Evolutionary conservation across 2,329 filamentous ascomycete genomes (phyloP).

Genomic region (Microdochium trichocladiopsis): DNA sequence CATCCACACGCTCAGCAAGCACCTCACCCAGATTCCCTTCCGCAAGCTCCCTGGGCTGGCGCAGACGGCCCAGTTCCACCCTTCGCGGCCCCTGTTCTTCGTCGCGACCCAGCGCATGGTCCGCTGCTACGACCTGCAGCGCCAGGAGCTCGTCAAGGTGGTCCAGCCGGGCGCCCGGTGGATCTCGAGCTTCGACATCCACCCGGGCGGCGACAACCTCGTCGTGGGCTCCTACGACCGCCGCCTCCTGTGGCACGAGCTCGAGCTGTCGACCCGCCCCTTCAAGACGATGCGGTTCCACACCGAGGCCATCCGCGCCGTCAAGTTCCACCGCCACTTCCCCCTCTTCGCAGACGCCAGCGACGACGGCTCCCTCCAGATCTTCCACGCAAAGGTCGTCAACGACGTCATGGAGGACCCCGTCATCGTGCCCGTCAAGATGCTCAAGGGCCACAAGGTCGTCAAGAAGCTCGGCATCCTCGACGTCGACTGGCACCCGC

Average conservation of each 20-base stretch:
- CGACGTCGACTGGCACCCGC: constrained; percentile 93
- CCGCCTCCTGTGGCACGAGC: constrained; percentile 90
- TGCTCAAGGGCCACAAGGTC: constrained; percentile 83
- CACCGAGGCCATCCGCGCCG: constrained; percentile 80
- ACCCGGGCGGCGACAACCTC: constrained; percentile 87
- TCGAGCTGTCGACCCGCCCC: constrained; percentile 81
- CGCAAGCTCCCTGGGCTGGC: constrained; percentile 65
- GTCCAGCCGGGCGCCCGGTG: constrained; percentile 86
- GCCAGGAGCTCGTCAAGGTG: constrained; percentile 86
- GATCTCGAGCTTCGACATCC: constrained; percentile 92
- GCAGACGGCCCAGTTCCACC: constrained; percentile 91
- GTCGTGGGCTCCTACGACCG: constrained; percentile 94
- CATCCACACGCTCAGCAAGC: constrained; percentile 92
- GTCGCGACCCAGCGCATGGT: constrained; percentile 92
- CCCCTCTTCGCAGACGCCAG: constrained; percentile 90
- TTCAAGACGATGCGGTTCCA: constrained; percentile 98
- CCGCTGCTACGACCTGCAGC: constrained; percentile 87
- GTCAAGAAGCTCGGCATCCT: constrained; percentile 81
- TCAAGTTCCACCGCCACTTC: constrained; percentile 74
- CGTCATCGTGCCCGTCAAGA: constrained; percentile 92
- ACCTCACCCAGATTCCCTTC: constrained; percentile 93
- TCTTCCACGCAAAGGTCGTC: constrained; percentile 95
- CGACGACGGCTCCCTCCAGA: constrained; percentile 89
- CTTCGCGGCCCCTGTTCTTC: constrained; percentile 86
- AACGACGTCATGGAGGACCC: constrained; percentile 94